A percentile compares a stretch with the other conserved stretches of the same genome.
phyloP scores from a whole-genome alignment of 768 basidiomycete species.

The Rhodotorula sphaerocarpa region DNA sequence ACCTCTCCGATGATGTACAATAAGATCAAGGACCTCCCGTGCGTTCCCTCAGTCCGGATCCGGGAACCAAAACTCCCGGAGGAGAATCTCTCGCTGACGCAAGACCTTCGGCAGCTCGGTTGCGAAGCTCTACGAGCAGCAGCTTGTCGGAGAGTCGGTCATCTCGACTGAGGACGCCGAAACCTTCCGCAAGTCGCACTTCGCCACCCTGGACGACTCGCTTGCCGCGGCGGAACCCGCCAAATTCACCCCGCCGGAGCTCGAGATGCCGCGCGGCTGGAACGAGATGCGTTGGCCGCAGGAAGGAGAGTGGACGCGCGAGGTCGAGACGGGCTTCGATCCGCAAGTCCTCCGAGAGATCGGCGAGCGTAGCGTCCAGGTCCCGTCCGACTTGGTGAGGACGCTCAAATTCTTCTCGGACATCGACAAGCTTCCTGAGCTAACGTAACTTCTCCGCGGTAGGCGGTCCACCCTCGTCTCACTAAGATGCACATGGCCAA shows the following conservation, averaged over 20 bases:
- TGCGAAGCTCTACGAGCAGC: constrained; percentile 22
- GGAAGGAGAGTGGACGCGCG: constrained; percentile 49
- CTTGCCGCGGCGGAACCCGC: constrained; percentile 49
- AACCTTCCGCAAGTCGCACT: constrained; percentile 54
- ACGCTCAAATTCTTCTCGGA: not conserved
- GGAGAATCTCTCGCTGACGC: no score
- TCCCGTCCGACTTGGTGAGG: constrained; percentile 59
- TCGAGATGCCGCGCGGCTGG: constrained; percentile 63
- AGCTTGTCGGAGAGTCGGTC: constrained; percentile 46
- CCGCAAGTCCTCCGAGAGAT: constrained; percentile 52
- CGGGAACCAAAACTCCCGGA: no score
- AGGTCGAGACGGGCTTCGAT: constrained; percentile 63
- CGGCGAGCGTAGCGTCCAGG: constrained; percentile 60
- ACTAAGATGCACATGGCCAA: constrained; percentile 30
- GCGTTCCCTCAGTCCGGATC: constrained; percentile 35
- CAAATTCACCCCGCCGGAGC: constrained; percentile 43
- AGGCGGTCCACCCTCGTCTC: constrained; percentile 32
- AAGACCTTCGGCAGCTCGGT: constrained; percentile 1
- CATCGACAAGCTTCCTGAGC: not conserved
- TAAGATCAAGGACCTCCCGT: constrained; percentile 71
- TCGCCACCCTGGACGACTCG: constrained; percentile 56
- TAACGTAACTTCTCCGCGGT: not conserved
- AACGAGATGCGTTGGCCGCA: constrained; percentile 56
- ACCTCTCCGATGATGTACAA: constrained; percentile 88
- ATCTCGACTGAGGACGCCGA: constrained; percentile 52